phyloP scores from a whole-genome alignment of 306 rosid genomes.

The Sophora flavescens region DNA sequence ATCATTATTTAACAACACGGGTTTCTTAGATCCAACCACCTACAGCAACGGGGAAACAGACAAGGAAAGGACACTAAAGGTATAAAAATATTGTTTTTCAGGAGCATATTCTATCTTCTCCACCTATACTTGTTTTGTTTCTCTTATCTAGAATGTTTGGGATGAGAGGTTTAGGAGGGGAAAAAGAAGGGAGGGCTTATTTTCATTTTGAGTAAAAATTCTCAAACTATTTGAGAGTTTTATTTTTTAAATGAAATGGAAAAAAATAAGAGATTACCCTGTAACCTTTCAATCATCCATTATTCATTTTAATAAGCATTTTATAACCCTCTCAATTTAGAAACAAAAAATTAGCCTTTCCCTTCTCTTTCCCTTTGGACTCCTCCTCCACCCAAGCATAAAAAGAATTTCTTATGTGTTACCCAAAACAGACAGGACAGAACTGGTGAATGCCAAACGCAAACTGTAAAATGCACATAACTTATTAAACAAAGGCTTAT shows the following conservation, averaged over 20 bases:
- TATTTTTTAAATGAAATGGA: too few species aligned
- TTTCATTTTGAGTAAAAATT: too few species aligned
- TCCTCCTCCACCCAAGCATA: background rate
- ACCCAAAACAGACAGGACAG: slow-evolving; percentile 11
- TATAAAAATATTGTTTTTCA: background rate
- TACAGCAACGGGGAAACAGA: background rate
- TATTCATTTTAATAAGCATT: too few species aligned
- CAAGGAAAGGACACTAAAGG: slow-evolving; percentile 29
- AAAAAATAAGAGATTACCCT: too few species aligned
- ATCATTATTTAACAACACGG: background rate
- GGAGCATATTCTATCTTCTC: slow-evolving; percentile 4
- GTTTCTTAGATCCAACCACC: slow-evolving; percentile 21
- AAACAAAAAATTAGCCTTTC: too few species aligned
- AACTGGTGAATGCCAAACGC: background rate
- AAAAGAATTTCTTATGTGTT: background rate
- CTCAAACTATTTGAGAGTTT: too few species aligned
- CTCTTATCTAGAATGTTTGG: background rate
- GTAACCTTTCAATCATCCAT: too few species aligned
- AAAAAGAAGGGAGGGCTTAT: background rate
- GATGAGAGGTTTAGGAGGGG: background rate
- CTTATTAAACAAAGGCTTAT: background rate
- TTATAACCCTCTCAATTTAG: too few species aligned
- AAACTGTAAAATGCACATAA: slow-evolving; percentile 10
- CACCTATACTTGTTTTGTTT: background rate
- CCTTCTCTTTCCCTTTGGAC: too few species aligned